Conservation (phyloP, 139 green algal species). For the Chlorella ohadii region DNA sequence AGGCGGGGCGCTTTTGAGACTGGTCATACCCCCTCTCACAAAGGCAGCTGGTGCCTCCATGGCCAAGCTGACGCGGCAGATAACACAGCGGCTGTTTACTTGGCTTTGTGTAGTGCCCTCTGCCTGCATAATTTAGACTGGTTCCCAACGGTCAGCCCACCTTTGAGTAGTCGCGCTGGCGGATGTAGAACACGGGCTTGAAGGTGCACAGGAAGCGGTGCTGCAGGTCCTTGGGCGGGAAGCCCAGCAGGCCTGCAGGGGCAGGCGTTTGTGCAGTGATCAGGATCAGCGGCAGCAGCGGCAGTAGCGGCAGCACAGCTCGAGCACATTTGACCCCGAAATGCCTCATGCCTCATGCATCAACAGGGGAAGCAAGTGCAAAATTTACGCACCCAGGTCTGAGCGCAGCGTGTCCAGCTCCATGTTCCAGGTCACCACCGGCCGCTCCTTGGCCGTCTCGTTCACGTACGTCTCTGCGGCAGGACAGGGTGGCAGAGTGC, state of each 20-base stretch:
- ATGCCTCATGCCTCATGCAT: too few species aligned
- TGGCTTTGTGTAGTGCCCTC: too few species aligned
- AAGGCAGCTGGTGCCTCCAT: too few species aligned
- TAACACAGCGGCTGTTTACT: too few species aligned
- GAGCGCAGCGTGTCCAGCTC: slow-evolving; percentile 95
- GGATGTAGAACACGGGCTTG: slow-evolving; percentile 89
- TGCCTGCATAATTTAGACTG: too few species aligned
- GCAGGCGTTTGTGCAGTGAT: too few species aligned
- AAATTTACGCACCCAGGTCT: slow-evolving; percentile 83
- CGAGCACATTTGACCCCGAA: too few species aligned
- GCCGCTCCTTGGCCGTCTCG: slow-evolving; percentile 54
- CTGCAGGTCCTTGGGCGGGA: slow-evolving; percentile 87
- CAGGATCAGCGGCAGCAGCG: too few species aligned
- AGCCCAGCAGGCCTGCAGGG: slow-evolving; percentile 84
- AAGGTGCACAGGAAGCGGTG: slow-evolving; percentile 84
- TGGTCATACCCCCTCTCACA: too few species aligned
- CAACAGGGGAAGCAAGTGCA: neutral
- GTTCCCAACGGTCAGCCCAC: slow-evolving; percentile 48
- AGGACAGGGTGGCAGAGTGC: neutral
- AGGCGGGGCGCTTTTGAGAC: too few species aligned
- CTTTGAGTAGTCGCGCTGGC: slow-evolving; percentile 77
- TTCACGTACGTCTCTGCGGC: slow-evolving; percentile 57
- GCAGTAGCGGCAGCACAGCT: too few species aligned
- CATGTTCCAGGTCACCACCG: slow-evolving; percentile 92
- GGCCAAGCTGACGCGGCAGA: too few species aligned